Conservation (phyloP, 257 asterid genomes). For the Galeopsis tetrahit region DNA sequence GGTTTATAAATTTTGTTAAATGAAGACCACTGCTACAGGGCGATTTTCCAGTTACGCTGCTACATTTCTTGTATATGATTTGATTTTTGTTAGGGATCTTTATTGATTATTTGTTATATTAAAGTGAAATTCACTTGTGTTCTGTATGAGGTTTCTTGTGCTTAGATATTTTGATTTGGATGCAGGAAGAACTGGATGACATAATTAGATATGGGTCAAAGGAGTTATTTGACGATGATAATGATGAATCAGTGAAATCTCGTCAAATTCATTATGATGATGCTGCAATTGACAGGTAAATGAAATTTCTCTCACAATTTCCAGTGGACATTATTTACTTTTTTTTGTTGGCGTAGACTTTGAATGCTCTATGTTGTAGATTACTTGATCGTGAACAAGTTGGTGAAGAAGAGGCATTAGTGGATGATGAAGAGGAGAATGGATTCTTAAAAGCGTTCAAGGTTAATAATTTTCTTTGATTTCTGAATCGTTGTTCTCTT, state of each 20-base stretch:
- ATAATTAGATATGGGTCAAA: constrained; percentile 92
- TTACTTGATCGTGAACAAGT: constrained; percentile 89
- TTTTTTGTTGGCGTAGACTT: constrained; percentile 29
- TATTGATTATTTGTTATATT: constrained; percentile 9
- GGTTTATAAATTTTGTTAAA: constrained; percentile 14
- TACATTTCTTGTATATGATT: constrained; percentile 24
- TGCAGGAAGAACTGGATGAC: constrained; percentile 96
- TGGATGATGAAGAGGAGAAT: constrained; percentile 92
- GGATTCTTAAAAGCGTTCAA: constrained; percentile 94
- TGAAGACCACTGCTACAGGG: constrained; percentile 11
- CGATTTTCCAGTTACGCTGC: constrained; percentile 23
- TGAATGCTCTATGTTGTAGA: constrained; percentile 43
- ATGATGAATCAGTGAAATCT: constrained; percentile 85
- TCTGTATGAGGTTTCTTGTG: constrained; percentile 4
- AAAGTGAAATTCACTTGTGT: constrained; percentile 10
- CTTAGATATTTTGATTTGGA: constrained; percentile 36
- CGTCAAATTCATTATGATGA: constrained; percentile 98
- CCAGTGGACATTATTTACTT: constrained; percentile 23
- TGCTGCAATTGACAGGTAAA: constrained; percentile 90
- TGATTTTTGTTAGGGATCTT: constrained; percentile 1
- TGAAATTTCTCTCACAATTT: constrained; percentile 22
- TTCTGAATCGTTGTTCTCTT: constrained; percentile 12
- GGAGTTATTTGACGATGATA: constrained; percentile 96
- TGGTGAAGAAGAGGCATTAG: constrained; percentile 74
- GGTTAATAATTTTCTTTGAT: constrained; percentile 50